Base-by-base conservation (phyloP, 352 stramenopile genomes). In the Pythium phragmiticola region DNA sequence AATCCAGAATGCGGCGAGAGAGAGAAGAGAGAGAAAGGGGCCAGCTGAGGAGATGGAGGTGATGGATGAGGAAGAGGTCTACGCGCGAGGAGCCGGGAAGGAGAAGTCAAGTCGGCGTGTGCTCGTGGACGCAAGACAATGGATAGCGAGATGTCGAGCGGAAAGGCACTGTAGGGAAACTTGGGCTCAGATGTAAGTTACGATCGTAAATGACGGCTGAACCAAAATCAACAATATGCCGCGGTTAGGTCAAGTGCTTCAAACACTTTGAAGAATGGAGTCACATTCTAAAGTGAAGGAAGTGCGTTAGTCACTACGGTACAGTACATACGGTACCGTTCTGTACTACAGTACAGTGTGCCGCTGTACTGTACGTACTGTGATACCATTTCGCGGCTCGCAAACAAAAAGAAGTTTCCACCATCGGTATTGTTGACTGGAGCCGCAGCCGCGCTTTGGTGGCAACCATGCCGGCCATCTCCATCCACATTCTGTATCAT, bases 171-270 rank as follows among this genome's bases (percentile, higher is more conserved):
- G 37, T 13, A 13, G 34, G 34, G 7, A 13, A 36, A 36, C n/a
- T 19, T 14, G 55, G 58, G 59, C 58, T 65, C 58, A 65, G 58
- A 65, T 59, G 58, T 65, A 65, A 51, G 33, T 65, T 65, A 65
- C 49, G 36, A 26, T 5, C 8, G 28, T 23, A 57, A 57, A 34
- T 33, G 17, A 21, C 50, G 33, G 7, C 43, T 59, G 55, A 53
- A 54, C 28, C 50, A 57, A 57, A 62, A 47, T 62, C 55, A 62
- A 62, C 55, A 62, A 62, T 62, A 62, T 30, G n/a, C 0, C 4
- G 50, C 11, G 50, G 50, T 30, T 57, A 57, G 50, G 50, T 26
- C 9, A 30, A 26, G 45, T 33, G 7, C 39, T 46, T 17, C 14
- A 19, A 46, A 30, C 26, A 30, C 26, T 30, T 30, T 5, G 26